Base-by-base conservation (phyloP, 108 stramenopile species). In the Fragilaria crotonensis region DNA sequence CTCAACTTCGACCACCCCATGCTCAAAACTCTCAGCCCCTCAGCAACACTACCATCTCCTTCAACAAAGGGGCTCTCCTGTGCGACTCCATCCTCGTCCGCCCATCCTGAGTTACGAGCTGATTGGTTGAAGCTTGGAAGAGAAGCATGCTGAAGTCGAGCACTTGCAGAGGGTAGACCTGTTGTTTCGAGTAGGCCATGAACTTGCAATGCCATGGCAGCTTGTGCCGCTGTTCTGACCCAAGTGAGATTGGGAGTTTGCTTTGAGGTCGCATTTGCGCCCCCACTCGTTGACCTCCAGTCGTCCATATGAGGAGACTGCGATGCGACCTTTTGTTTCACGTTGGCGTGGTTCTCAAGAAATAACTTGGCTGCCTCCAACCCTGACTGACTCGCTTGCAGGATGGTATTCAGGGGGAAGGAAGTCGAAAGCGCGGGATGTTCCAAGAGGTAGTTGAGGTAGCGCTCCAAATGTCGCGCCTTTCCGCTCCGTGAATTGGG, bases 131-230 rank as follows among this genome's bases (percentile, higher is more conserved):
- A 89, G 32, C 57, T 76, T 3, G 90, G 90, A 22, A 93, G 58
- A 3, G 87, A 89, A 11, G 90, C 90, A 60, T 93, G 90, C 51
- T 93, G 90, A 51, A 93, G 66, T 31, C 77, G 81, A 4, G 90
- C 87, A 67, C 90, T 93, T 33, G 83, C 72, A 3, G 90, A 85
- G 61, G 69, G 77, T 30, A 87, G 52, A 0, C 90, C 90, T 5
- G 90, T 80, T 28, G 83, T 87, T 72, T 93, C 90, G 54, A 93
- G 61, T 48, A 93, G 78, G 20, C 90, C 87, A 53, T 93, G 90
- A n/a, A 93, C 77, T 59, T 84, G 78, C 25, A 93, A 71, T 19
- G 87, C 81, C 64, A 93, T 75, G 0, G 90, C 90, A 57, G 83
- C 85, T 44, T 89, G 90, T 22, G 90, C 90, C 18, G 87, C 90